Conservation (phyloP, 225 moss, liverwort and hornwort species). For the Asterella californica region DNA sequence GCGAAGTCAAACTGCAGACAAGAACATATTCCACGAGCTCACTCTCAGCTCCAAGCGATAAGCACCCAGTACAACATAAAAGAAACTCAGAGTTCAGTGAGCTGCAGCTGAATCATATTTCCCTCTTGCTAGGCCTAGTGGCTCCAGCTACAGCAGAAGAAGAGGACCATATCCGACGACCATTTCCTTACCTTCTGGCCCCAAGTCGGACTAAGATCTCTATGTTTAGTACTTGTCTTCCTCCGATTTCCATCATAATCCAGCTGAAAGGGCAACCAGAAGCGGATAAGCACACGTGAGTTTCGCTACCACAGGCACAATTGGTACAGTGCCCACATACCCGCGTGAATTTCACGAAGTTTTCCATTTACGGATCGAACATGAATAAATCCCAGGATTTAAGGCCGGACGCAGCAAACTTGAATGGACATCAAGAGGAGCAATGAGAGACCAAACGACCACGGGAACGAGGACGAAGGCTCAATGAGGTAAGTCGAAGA, state of each 20-base stretch:
- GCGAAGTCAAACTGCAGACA: constrained; percentile 70
- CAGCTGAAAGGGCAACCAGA: constrained; percentile 42
- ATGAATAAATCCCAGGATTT: neutral
- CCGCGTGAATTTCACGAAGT: neutral
- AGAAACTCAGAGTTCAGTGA: neutral
- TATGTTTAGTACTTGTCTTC: constrained; percentile 60
- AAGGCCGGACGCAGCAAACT: neutral
- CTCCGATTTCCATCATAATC: constrained; percentile 77
- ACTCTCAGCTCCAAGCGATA: neutral
- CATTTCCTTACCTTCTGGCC: constrained; percentile 55
- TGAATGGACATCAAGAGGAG: neutral
- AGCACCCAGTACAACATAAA: neutral
- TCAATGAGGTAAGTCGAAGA: neutral
- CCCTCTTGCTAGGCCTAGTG: neutral
- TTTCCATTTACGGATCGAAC: no score
- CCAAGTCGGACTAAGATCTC: constrained; percentile 72
- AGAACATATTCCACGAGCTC: neutral
- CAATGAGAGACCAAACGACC: neutral
- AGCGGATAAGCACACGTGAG: neutral
- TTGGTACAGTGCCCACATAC: neutral
- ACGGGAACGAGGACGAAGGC: neutral
- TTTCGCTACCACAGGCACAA: neutral
- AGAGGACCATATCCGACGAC: neutral
- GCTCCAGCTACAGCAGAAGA: neutral
- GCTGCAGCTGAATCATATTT: neutral